These are phyloP conservation scores for Geopyxis carbonaria DNA, from an alignment of 495 filamentous ascomycete species.

Conservation along the genomic window DNA sequence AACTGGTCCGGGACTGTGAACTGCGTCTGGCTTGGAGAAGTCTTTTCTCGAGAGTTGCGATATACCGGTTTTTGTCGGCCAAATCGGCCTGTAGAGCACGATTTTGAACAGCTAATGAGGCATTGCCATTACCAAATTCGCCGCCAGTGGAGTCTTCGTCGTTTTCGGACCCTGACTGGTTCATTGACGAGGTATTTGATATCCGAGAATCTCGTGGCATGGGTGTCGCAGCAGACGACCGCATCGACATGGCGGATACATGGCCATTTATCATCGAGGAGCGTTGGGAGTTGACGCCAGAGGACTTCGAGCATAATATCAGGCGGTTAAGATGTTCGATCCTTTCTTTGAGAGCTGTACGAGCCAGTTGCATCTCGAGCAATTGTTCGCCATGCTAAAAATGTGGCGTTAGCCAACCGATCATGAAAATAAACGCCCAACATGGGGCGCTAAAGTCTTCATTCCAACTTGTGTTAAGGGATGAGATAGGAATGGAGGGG, in stretches of 20 bases:
- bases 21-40: conserved; percentile 80
- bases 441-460: too few relatives aligned
- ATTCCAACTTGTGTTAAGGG: too few relatives aligned
- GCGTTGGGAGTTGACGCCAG: conserved; percentile 65
- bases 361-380: conserved; percentile 90
- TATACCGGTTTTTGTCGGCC: conserved; percentile 88
- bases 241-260: conserved; percentile 36
- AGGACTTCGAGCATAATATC: conserved; percentile 87
- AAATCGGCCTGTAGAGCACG: conserved; percentile 83
- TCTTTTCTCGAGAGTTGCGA: conserved; percentile 78
- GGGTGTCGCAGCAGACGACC: conserved; percentile 56
- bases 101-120: conserved; percentile 63
- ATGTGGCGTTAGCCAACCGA: too few relatives aligned
- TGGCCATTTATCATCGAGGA: conserved; percentile 24
- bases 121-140: conserved; percentile 76
- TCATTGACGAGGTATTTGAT: conserved; percentile 52
- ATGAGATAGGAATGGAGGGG: too few relatives aligned
- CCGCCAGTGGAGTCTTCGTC: conserved; percentile 59
- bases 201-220: conserved; percentile 45
- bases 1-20: conserved; percentile 71
- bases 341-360: conserved; percentile 87
- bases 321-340: conserved; percentile 95
- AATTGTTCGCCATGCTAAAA: conserved; percentile 76
- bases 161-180: conserved; percentile 21
- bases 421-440: too few relatives aligned